Evolutionary conservation across 768 basidiomycete genomes (phyloP).

Genomic region (Rhodotorula paludigena): DNA sequence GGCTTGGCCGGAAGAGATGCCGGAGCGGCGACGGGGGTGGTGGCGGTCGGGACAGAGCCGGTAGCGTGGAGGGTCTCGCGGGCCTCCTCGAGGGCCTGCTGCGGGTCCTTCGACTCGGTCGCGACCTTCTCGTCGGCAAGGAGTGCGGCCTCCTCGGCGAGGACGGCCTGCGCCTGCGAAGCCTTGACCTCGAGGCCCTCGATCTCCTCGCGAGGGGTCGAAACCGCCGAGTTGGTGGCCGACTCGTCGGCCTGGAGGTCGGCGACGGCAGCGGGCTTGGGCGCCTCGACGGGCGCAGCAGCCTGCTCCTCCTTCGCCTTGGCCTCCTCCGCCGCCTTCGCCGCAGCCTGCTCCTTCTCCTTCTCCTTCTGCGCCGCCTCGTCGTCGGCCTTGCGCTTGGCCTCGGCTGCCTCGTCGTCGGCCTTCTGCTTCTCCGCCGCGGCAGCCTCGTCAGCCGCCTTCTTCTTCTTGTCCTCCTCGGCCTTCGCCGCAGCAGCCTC

Average conservation of each 20-base stretch:
- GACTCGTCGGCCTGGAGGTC: conserved; percentile 15
- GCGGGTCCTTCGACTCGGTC: conserved; percentile 23
- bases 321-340: conserved; percentile 10
- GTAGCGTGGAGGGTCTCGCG: conserved; percentile 29
- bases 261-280: conserved; percentile 20
- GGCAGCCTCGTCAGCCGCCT: conserved; percentile 17
- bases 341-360: conserved; percentile 5
- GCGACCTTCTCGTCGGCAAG: conserved; percentile 31
- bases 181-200: conserved; percentile 22
- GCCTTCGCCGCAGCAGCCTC: too few relatives aligned
- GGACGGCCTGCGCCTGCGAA: conserved; percentile 29
- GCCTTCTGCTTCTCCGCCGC: conserved; percentile 16
- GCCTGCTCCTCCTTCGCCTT: neutral
- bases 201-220: conserved; percentile 21
- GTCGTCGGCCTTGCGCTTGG: neutral
- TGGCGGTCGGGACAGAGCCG: neutral
- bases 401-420: conserved; percentile 7
- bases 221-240: neutral
- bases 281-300: neutral
- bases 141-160: conserved; percentile 29
- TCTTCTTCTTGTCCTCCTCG: neutral
- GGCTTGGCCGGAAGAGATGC: conserved; percentile 30
- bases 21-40: conserved; percentile 1
- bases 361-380: conserved; percentile 2
- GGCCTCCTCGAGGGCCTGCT: conserved; percentile 32